Evolutionary conservation across 2,329 filamentous ascomycete species (phyloP).

Genomic region (Diaporthe sp.): DNA sequence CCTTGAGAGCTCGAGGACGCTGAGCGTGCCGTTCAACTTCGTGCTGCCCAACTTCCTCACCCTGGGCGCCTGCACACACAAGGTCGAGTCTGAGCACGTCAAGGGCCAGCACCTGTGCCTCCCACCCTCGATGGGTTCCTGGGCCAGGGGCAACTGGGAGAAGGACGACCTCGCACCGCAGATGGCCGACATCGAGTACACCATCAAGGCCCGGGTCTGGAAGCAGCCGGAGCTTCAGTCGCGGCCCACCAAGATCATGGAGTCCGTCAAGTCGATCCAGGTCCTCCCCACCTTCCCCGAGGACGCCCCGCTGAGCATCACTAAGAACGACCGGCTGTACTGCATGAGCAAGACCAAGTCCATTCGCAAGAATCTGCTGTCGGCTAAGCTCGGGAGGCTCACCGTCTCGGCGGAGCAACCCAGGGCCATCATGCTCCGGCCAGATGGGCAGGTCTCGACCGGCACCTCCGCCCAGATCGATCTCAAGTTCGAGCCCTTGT

Average conservation of each 20-base stretch:
- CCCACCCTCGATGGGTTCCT: constrained; percentile 62
- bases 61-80: constrained; percentile 68
- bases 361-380: constrained; percentile 67
- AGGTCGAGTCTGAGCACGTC: constrained; percentile 59
- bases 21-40: constrained; percentile 71
- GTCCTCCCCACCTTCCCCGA: constrained; percentile 66
- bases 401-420: constrained; percentile 63
- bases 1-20: constrained; percentile 63
- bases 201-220: constrained; percentile 62
- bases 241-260: constrained; percentile 53
- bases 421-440: constrained; percentile 62
- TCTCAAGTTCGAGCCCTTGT: constrained; percentile 63
- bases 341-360: constrained; percentile 65
- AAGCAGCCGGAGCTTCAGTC: constrained; percentile 49
- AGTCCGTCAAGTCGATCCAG: constrained; percentile 61
- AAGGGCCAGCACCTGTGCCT: constrained; percentile 67
- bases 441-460: constrained; percentile 61
- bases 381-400: constrained; percentile 64
- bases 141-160: constrained; percentile 60
- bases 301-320: constrained; percentile 66
- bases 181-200: constrained; percentile 69
- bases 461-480: constrained; percentile 60
- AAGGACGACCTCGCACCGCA: constrained; percentile 68
- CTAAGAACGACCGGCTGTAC: constrained; percentile 64
- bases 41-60: constrained; percentile 71